Evolutionary conservation across 768 basidiomycete species (phyloP).

Genomic region (Coprinopsis sp.): DNA sequence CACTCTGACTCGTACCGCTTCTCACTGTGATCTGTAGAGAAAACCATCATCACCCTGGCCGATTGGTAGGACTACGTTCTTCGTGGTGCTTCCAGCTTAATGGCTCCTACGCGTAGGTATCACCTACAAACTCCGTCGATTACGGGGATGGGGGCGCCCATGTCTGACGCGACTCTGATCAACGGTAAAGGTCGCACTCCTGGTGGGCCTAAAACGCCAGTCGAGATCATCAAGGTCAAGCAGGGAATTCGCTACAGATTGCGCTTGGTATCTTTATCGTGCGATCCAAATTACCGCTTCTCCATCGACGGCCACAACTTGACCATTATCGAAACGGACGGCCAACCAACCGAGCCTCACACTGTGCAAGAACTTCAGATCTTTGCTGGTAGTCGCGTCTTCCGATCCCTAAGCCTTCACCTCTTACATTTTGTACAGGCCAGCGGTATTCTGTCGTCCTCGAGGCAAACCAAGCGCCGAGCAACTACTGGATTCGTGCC

Average conservation of each 20-base stretch:
- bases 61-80: slow-evolving; percentile 35
- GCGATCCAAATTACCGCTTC: slow-evolving; percentile 40
- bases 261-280: slow-evolving; percentile 49
- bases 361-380: slow-evolving; percentile 38
- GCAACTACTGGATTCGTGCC: slow-evolving; percentile 41
- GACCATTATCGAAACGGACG: slow-evolving; percentile 41
- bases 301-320: slow-evolving; percentile 39
- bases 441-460: slow-evolving; percentile 36
- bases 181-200: slow-evolving; percentile 47
- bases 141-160: slow-evolving; percentile 16
- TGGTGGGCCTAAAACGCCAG: slow-evolving; percentile 33
- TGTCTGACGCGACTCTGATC: slow-evolving; percentile 42
- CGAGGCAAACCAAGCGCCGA: slow-evolving; percentile 34
- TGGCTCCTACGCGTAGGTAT: slow-evolving; percentile 19
- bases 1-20: not conserved
- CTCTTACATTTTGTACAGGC: no score
- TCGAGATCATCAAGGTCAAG: slow-evolving; percentile 43
- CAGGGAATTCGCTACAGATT: slow-evolving; percentile 47
- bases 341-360: slow-evolving; percentile 27
- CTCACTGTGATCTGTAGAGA: slow-evolving; percentile 21
- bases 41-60: slow-evolving; percentile 42
- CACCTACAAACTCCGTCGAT: slow-evolving; percentile 23
- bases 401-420: no score
- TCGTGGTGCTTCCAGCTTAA: not conserved
- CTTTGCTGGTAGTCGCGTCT: slow-evolving; percentile 27